Evolutionary conservation across 169 alveolate species (phyloP).

Genomic region (Plasmodium vivax): DNA sequence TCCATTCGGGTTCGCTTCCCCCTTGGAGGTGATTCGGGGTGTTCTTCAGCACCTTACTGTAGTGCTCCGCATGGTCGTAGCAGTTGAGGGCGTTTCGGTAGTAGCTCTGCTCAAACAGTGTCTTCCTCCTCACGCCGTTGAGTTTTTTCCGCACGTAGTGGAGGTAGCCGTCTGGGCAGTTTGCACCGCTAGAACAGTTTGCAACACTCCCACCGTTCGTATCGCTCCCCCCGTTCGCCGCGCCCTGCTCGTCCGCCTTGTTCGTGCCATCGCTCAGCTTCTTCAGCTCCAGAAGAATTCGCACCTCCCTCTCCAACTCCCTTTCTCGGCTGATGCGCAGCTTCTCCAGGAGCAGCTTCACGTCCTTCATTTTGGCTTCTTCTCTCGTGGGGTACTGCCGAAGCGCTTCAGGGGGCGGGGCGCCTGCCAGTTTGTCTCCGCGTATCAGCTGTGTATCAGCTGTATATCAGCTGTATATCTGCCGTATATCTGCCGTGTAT

Average conservation of each 20-base stretch:
- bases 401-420: not conserved
- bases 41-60: not conserved
- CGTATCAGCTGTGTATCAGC: not conserved
- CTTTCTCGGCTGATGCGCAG: conserved; percentile 2
- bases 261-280: not conserved
- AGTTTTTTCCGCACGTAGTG: conserved; percentile 3
- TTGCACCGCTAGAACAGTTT: not conserved
- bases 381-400: not conserved
- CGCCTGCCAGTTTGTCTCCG: not conserved
- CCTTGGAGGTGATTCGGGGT: not conserved
- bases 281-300: conserved; percentile 33
- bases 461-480: not conserved
- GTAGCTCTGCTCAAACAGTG: conserved; percentile 32
- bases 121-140: not conserved
- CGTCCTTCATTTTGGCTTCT: conserved; percentile 45
- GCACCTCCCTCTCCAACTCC: conserved; percentile 68
- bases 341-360: not conserved
- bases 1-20: not conserved
- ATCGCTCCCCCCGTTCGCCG: not conserved
- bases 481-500: not conserved
- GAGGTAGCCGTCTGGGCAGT: not conserved
- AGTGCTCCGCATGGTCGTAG: conserved; percentile 7
- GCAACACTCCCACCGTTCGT: not conserved
- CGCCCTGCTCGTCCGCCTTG: not conserved
- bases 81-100: conserved; percentile 15